Evolutionary conservation across 2,329 filamentous ascomycete species (phyloP).

Genomic region (Zymoseptoria tritici): DNA sequence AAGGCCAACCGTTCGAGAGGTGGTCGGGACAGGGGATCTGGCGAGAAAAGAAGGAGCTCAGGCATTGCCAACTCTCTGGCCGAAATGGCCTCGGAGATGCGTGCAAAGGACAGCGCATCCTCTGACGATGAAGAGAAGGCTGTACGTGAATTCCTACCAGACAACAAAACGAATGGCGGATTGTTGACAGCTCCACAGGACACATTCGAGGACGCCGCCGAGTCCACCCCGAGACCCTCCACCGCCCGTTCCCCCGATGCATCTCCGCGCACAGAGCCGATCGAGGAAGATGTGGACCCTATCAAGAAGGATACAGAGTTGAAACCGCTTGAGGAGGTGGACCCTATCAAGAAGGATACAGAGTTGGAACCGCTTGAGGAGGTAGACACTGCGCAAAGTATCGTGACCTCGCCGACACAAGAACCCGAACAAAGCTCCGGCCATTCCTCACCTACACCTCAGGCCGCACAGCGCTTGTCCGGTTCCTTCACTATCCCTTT

Average conservation of each 20-base stretch:
- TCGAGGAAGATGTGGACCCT: background rate
- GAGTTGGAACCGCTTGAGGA: background rate
- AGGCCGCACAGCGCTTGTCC: constrained; percentile 58
- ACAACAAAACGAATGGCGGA: constrained; percentile 2
- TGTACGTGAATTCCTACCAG: background rate
- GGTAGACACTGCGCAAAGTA: background rate
- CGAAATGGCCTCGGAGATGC: constrained; percentile 22
- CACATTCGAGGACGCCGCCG: constrained; percentile 75
- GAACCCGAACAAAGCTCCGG: constrained; percentile 19
- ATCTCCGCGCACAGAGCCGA: background rate
- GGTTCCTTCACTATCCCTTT: constrained; percentile 61
- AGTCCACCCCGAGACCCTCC: constrained; percentile 37
- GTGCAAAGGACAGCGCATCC: constrained; percentile 13
- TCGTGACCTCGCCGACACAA: background rate
- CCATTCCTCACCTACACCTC: constrained; percentile 15
- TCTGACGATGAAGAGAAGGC: constrained; percentile 8
- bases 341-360: background rate
- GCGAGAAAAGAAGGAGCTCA: constrained; percentile 13
- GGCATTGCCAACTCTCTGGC: constrained; percentile 14
- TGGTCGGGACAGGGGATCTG: constrained; percentile 1
- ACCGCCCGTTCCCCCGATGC: background rate
- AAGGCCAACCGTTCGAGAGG: background rate
- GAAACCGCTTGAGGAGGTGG: background rate
- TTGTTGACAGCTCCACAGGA: constrained; percentile 44
- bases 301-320: background rate